Conservation (phyloP, 495 filamentous ascomycete genomes). For the Aspergillus taichungensis region DNA sequence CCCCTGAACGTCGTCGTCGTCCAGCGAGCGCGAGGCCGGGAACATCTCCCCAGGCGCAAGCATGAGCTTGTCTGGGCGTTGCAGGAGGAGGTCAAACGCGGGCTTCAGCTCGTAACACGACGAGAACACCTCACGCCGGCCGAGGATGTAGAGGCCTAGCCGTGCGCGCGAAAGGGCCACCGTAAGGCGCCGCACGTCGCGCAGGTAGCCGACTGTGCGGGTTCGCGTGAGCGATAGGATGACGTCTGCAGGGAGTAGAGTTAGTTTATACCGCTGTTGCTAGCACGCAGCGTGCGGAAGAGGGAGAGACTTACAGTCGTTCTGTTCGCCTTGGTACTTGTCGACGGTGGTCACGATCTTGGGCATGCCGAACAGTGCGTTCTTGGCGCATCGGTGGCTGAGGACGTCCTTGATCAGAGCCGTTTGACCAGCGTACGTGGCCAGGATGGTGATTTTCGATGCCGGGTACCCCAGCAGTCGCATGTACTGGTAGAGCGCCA, state of each 20-base stretch:
- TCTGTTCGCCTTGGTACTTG: conserved; percentile 98
- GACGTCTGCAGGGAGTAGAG: conserved; percentile 51
- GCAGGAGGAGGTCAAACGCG: conserved; percentile 68
- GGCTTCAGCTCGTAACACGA: conserved; percentile 78
- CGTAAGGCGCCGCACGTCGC: conserved; percentile 87
- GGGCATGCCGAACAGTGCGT: conserved; percentile 81
- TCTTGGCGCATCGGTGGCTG: conserved; percentile 72
- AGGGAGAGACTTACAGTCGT: conserved; percentile 68
- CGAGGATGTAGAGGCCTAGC: conserved; percentile 87
- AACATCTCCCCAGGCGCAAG: conserved; percentile 81
- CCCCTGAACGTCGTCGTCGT: conserved; percentile 49
- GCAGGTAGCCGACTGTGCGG: conserved; percentile 81
- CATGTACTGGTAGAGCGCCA: conserved; percentile 97
- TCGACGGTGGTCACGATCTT: conserved; percentile 90
- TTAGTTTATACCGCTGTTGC: conserved; percentile 11
- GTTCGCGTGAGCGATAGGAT: conserved; percentile 89
- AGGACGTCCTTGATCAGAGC: conserved; percentile 87
- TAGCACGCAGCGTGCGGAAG: background rate
- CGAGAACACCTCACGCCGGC: conserved; percentile 83
- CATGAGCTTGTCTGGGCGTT: conserved; percentile 65
- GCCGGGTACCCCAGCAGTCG: conserved; percentile 93
- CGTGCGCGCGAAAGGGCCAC: conserved; percentile 94
- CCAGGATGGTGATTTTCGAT: conserved; percentile 78
- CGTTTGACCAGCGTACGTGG: conserved; percentile 91
- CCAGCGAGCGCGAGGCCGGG: conserved; percentile 54